Base-by-base conservation (phyloP, 2,329 filamentous ascomycete species). In the Exophiala alcalophila region DNA sequence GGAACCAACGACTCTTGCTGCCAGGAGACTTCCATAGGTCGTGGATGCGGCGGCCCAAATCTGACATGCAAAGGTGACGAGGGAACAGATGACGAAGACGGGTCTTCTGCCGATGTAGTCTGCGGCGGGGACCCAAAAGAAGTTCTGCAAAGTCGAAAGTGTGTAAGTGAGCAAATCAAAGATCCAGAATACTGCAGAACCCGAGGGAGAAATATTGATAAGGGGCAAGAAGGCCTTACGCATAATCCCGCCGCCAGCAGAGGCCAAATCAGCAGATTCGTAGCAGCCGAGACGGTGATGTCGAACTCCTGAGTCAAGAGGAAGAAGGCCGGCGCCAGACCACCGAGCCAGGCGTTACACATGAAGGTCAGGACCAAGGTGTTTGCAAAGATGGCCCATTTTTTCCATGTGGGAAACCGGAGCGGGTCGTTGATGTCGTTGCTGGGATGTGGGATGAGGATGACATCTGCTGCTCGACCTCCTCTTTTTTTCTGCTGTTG, bases 71-170 rank as follows among this genome's bases (percentile, higher is more conserved):
- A 65, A 42, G 37, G 64, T 61, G 29, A 64, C 53, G 1, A 55
- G 33, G 50, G 61, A 58, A 9, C 62, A 60, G 4, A 61, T n/a
- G 5, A 66, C 34, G 4, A 64, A 56, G 4, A 59, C 48, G 1
- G 60, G 61, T 4, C 66, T 61, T 29, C 68, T 66, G 12, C 66
- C 66, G 25, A 68, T 50, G 25, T 60, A 61, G 43, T 65, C 54
- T 1, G 62, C 61, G 11, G 59, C 51, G 1, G 63, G 63, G 41
- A 65, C 65, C 62, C 64, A 63, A 35, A 63, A 42, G 7, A 63
- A 24, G 30, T 62, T 63, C 30, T 33, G n/a, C n/a, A n/a, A n/a
- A n/a, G n/a, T n/a, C n/a, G n/a, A 33, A 11, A 25, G 23, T 25
- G 23, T 8, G 23, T 33, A 11, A 18, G 7, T 7, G 20, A 18